Evolutionary conservation across 306 rosid species (phyloP).

Genomic region (Adenanthera pavonina): DNA sequence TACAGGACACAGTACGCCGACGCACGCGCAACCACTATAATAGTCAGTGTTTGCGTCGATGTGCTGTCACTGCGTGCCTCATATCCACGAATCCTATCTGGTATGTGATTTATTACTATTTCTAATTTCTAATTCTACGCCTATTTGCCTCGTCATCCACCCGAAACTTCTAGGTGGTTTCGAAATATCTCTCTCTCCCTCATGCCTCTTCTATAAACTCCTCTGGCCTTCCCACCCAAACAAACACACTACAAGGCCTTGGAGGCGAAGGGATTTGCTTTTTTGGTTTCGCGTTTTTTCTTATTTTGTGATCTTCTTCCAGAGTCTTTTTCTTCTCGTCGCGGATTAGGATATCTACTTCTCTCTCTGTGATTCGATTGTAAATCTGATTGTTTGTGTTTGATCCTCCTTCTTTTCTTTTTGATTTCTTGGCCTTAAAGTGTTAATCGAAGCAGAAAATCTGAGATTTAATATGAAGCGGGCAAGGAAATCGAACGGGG

Average conservation of each 20-base stretch:
- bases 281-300: not conserved
- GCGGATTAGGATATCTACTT: slow-evolving; percentile 27
- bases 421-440: slow-evolving; percentile 29
- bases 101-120: not conserved
- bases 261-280: not conserved
- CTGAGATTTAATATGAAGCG: slow-evolving; percentile 78
- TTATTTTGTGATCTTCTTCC: slow-evolving; percentile 12
- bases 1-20: not conserved
- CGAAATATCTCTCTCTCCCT: not conserved
- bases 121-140: not conserved
- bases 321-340: not conserved
- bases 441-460: slow-evolving; percentile 36
- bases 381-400: slow-evolving; percentile 31
- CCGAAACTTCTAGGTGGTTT: slow-evolving; percentile 33
- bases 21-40: not conserved
- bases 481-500: slow-evolving; percentile 62
- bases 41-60: not conserved
- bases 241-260: not conserved
- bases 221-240: not conserved
- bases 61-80: slow-evolving; percentile 21
- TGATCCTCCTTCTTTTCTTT: not conserved
- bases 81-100: not conserved
- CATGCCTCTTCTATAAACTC: not conserved
- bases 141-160: not conserved
- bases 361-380: not conserved